Conservation (phyloP, 2,329 filamentous ascomycete genomes). For the Stachybotrys echinatus region DNA sequence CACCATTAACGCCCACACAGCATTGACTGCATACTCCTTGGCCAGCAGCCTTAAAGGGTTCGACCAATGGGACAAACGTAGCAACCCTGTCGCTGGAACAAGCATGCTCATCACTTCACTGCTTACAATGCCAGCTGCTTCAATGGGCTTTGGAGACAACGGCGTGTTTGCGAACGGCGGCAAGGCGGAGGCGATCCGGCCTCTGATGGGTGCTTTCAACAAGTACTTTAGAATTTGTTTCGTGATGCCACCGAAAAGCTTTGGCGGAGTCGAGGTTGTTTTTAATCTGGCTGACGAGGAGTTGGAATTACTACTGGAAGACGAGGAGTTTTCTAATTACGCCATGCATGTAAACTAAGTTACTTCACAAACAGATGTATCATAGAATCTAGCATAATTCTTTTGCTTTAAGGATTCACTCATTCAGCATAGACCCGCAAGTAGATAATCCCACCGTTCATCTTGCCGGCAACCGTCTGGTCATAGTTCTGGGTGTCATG, state of each 20-base stretch:
- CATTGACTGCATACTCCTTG: not conserved
- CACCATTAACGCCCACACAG: not conserved
- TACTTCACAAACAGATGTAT: too few species aligned
- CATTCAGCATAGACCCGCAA: too few species aligned
- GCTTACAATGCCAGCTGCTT: not conserved
- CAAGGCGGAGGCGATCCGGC: not conserved
- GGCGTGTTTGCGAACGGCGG: constrained; percentile 1
- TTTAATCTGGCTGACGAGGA: not conserved
- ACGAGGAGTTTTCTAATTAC: not conserved
- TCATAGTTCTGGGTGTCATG: too few species aligned
- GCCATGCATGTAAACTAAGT: not conserved
- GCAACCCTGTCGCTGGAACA: not conserved
- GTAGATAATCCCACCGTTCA: too few species aligned
- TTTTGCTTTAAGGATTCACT: too few species aligned
- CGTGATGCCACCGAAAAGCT: not conserved
- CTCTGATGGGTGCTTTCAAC: constrained; percentile 1
- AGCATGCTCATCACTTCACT: not conserved
- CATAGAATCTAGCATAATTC: too few species aligned
- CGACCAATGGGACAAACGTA: not conserved
- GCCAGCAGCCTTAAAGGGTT: not conserved
- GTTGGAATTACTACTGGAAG: not conserved
- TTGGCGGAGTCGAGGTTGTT: not conserved
- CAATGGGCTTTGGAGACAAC: not conserved
- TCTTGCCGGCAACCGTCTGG: too few species aligned
- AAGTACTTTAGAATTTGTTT: not conserved